Conservation (phyloP, 2,329 filamentous ascomycete species). For the Neofusicoccum kwambonambiense region DNA sequence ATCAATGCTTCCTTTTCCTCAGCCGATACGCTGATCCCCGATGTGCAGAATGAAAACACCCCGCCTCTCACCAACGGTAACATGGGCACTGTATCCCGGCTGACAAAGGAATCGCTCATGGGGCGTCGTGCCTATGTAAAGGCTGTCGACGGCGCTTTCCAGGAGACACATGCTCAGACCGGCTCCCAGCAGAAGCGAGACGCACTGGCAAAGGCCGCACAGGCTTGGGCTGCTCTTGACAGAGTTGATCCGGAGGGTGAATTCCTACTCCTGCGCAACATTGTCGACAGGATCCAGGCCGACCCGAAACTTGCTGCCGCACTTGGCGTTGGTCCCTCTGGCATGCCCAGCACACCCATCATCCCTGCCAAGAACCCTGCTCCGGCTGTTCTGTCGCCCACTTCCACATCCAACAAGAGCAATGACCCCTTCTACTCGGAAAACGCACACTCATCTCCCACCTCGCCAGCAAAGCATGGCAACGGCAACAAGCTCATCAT, state of each 20-base stretch:
- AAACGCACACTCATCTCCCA: constrained; percentile 13
- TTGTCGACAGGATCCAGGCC: constrained; percentile 70
- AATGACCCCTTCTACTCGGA: constrained; percentile 24
- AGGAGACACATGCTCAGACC: constrained; percentile 83
- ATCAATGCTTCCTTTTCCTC: constrained; percentile 12
- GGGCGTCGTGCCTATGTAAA: constrained; percentile 80
- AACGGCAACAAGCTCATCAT: constrained; percentile 64
- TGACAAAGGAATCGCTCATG: constrained; percentile 74
- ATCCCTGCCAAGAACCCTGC: background rate
- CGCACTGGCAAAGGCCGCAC: constrained; percentile 76
- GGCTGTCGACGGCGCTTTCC: constrained; percentile 76
- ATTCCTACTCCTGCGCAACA: constrained; percentile 76
- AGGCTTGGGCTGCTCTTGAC: constrained; percentile 83
- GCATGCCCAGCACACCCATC: constrained; percentile 4
- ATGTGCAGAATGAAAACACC: constrained; percentile 56
- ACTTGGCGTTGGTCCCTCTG: constrained; percentile 38
- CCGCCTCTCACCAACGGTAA: constrained; percentile 55
- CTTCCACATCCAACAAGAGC: constrained; percentile 29
- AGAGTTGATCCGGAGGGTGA: constrained; percentile 86
- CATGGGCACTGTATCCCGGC: constrained; percentile 24
- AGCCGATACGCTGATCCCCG: constrained; percentile 5
- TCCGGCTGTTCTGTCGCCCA: constrained; percentile 19
- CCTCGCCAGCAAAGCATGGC: background rate
- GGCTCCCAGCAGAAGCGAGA: constrained; percentile 71
- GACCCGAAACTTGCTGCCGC: constrained; percentile 63